Evolutionary conservation across 78 protist genomes (phyloP).

Genomic region (Dictyostelium discoideum): DNA sequence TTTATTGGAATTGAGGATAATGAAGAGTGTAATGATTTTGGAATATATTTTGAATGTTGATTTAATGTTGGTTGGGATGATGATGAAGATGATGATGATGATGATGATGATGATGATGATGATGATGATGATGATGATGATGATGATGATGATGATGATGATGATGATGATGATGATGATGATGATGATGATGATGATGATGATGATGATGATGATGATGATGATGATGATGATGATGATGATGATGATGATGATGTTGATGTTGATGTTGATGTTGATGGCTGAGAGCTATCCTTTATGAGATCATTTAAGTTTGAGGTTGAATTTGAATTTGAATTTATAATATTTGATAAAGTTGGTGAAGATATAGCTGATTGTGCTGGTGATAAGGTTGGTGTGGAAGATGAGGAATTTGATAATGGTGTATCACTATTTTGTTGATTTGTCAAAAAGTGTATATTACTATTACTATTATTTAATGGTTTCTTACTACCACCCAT

Average conservation of each 20-base stretch:
- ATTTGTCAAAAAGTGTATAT: background rate
- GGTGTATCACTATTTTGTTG: background rate
- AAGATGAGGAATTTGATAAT: background rate
- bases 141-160: background rate
- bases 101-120: background rate
- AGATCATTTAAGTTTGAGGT: background rate
- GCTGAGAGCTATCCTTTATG: background rate
- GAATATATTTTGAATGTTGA: background rate
- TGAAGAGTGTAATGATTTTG: background rate
- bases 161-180: background rate
- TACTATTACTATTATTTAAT: background rate
- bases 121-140: background rate
- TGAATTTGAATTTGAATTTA: background rate
- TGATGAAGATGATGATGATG: background rate
- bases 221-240: background rate
- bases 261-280: background rate
- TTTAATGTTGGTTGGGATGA: background rate
- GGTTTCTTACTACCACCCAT: background rate
- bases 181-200: background rate
- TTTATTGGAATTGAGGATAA: background rate
- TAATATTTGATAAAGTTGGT: conserved; percentile 1
- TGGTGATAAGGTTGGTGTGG: conserved; percentile 10
- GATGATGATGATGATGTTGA: background rate
- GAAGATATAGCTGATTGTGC: background rate
- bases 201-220: background rate